Evolutionary conservation across 2,329 filamentous ascomycete genomes (phyloP).

Genomic region (Parastagonospora nodorum): DNA sequence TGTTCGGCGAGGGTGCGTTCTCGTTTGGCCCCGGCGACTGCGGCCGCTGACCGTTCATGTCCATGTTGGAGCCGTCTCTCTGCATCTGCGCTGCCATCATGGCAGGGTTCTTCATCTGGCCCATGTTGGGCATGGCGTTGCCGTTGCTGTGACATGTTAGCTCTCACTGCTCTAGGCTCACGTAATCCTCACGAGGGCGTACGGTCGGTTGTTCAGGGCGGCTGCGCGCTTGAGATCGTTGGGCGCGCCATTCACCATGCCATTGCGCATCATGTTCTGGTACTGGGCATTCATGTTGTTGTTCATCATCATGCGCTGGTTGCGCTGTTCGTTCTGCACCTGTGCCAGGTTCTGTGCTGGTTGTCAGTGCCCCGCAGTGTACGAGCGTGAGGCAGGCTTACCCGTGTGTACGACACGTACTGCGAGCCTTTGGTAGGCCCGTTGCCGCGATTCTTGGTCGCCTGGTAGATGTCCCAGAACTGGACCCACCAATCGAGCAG

Average conservation of each 20-base stretch:
- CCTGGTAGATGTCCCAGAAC: constrained; percentile 95
- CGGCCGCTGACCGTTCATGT: constrained; percentile 76
- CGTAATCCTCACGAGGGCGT: constrained; percentile 41
- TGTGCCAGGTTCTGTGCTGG: constrained; percentile 66
- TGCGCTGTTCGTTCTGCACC: constrained; percentile 66
- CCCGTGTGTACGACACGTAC: constrained; percentile 84
- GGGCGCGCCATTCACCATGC: constrained; percentile 62
- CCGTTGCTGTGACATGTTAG: constrained; percentile 28
- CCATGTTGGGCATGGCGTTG: constrained; percentile 67
- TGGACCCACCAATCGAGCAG: constrained; percentile 97
- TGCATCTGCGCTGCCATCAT: constrained; percentile 79
- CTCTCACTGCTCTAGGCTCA: background rate
- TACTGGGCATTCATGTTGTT: constrained; percentile 55
- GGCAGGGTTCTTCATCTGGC: constrained; percentile 58
- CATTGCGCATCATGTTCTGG: constrained; percentile 68
- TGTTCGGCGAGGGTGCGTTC: constrained; percentile 89
- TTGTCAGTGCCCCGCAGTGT: constrained; percentile 17
- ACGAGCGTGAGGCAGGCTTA: constrained; percentile 52
- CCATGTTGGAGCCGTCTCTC: constrained; percentile 83
- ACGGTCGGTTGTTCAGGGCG: constrained; percentile 80
- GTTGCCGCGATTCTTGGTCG: constrained; percentile 66
- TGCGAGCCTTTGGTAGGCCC: constrained; percentile 55
- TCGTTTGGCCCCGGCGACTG: constrained; percentile 83
- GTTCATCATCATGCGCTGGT: constrained; percentile 76
- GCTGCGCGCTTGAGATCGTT: constrained; percentile 74